These are phyloP conservation scores for Tuber borchii DNA, from an alignment of 495 filamentous ascomycete genomes.

Conservation along the genomic window DNA sequence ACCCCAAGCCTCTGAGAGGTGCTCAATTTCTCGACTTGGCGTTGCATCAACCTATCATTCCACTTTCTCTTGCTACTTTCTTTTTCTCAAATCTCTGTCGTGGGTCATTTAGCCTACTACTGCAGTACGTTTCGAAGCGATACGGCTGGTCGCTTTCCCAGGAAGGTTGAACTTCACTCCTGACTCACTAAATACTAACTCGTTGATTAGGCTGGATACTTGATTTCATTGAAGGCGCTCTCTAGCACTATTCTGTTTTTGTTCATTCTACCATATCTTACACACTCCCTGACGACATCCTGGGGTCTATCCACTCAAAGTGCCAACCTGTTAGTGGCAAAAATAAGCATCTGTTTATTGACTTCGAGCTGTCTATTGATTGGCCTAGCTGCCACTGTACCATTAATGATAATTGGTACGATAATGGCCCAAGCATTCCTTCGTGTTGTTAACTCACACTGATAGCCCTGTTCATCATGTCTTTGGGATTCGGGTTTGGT, in stretches of 20 bases:
- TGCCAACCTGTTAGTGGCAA: constrained; percentile 7
- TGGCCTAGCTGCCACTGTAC: constrained; percentile 14
- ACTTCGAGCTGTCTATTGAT: not conserved
- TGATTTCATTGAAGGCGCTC: constrained; percentile 15
- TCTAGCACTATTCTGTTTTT: constrained; percentile 3
- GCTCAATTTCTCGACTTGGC: not conserved
- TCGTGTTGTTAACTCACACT: constrained; percentile 6
- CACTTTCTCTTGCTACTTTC: constrained; percentile 9
- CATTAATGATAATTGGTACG: constrained; percentile 10
- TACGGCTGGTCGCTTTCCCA: constrained; percentile 12
- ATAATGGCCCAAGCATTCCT: not conserved
- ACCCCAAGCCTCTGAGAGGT: not conserved
- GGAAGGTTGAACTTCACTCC: not conserved
- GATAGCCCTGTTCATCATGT: constrained; percentile 13
- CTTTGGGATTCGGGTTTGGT: constrained; percentile 5
- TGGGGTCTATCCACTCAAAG: not conserved
- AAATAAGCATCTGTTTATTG: constrained; percentile 7
- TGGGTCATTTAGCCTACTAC: not conserved
- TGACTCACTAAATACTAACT: not conserved
- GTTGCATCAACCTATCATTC: constrained; percentile 4
- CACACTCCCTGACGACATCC: not conserved
- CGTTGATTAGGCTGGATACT: constrained; percentile 5
- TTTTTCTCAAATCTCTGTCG: not conserved
- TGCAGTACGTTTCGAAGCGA: constrained; percentile 3
- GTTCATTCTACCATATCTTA: constrained; percentile 9